A percentile compares a stretch with the other conserved stretches of the same genome.
Conservation (phyloP, 345 rosid genomes). For the Trapa bicornis region DNA sequence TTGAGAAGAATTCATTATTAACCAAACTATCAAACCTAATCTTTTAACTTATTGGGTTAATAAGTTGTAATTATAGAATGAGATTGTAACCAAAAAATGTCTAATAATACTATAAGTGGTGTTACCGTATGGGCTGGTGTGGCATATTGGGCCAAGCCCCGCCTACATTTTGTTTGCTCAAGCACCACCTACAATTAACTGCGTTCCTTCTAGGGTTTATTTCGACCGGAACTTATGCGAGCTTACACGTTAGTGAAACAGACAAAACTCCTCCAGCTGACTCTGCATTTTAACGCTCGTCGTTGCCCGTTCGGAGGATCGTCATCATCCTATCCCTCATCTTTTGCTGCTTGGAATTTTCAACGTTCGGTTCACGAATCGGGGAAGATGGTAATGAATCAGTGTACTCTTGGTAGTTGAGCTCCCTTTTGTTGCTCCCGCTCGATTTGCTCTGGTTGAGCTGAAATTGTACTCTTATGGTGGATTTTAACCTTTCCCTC, state of each 20-base stretch:
- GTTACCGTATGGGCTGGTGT: too few relatives aligned
- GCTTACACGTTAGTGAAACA: background rate
- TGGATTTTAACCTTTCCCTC: background rate
- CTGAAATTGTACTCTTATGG: background rate
- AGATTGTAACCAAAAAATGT: too few relatives aligned
- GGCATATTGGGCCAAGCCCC: too few relatives aligned
- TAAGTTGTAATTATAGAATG: too few relatives aligned
- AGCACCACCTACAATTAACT: too few relatives aligned
- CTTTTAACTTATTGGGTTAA: too few relatives aligned
- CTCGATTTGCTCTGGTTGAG: constrained; percentile 1
- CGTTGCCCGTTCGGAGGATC: background rate
- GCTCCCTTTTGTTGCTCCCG: background rate
- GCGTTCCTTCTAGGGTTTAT: background rate
- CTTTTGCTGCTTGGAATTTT: background rate
- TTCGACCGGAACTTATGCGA: background rate
- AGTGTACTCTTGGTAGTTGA: background rate
- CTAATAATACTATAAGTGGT: too few relatives aligned
- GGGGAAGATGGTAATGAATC: constrained; percentile 3
- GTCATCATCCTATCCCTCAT: background rate
- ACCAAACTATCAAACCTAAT: too few relatives aligned
- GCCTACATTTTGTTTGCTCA: too few relatives aligned
- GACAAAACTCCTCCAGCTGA: background rate
- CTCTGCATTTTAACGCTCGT: background rate
- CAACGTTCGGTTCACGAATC: background rate
- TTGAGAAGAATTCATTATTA: too few relatives aligned